Evolutionary conservation across 805 yeast genomes (phyloP), one percentile per base, ranked within the genome.

Genomic region (Ogataea angusta): DNA sequence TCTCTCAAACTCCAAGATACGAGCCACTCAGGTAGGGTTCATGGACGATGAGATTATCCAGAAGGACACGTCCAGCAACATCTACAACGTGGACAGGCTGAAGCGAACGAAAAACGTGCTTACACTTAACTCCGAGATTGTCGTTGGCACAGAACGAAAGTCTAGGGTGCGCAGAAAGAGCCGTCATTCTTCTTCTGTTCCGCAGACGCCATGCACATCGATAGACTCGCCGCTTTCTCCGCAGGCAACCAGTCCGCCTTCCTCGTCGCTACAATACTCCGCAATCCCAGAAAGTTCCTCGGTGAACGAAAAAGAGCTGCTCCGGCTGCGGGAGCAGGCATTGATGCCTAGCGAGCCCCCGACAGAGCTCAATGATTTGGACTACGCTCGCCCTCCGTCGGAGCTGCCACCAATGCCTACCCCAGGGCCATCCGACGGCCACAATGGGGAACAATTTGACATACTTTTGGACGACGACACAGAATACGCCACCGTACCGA

Each of bases 61-160:
- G 27, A 34, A 41, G 5, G 55, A 51, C 15, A 41, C 43, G 10
- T 32, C 41, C 9, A 42, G 47, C 17, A 53, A 63, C 13, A 80
- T 82, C 61, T 74, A 86, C 40, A 88, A 89, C 58, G 91, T 91
- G 4, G 96, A 88, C 62, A 75, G 75, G 52, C 69, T 83, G 54
- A 87, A 86, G 59, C 67, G 88, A 42, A 72, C 79, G 66, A 80
- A 80, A 51, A 85, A 89, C 56, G 88, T 88, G 15, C 68, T 89
- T 6, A 86, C 87, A n/a, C 65, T 87, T 55, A 85, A 89, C 37
- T 76, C 87, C 2, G 95, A 85, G 59, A 75, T 88, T 2, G 70
- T 86, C 16, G 72, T 89, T 19, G 97, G 97, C 3, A 88, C 95
- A 0, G 82, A 77, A 51, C 67, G 91, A 47, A 70, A 68, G 43